Base-by-base conservation (phyloP, 2,329 filamentous ascomycete genomes). In the Fusarium chuoi region DNA sequence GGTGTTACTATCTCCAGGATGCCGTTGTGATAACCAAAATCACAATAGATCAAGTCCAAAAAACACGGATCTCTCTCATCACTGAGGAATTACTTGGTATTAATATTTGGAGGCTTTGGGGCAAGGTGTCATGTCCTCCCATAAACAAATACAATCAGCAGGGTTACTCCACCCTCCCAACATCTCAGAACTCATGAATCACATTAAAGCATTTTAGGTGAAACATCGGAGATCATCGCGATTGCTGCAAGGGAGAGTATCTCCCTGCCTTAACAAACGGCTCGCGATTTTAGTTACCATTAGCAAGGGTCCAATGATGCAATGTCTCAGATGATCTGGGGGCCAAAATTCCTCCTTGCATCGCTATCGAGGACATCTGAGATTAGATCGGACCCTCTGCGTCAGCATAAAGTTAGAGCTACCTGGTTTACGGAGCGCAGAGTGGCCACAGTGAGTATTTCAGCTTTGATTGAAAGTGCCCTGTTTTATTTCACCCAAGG, bases 31-130 rank as follows among this genome's bases (percentile, higher is more conserved):
- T 5, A 28, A 26, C 5, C n/a, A n/a, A 4, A 4, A 13, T 3
- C 24, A 22, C 26, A 28, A 46, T 46, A 0, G 26, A n/a, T 17
- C 20, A 17, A n/a, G 14, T 0, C 6, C 9, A 28, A 0, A 0
- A 30, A n/a, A 30, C 7, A n/a, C 0, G 3, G 3, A 5, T n/a
- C 9, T 46, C 8, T 46, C 22, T 22, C 15, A 46, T 22, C 3
- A 22, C 20, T 7, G 9, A 22, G 44, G 6, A 15, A 46, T 46
- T 22, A 2, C 1, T 11, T 7, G 18, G 9, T 46, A 28, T 46
- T 46, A 28, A 13, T 28, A 28, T 7, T 9, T 18, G 24, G 26
- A 11, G 18, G 18, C 18, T 22, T 3, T 1, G 2, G 13, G 8
- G 13, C 44, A 46, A 46, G 13, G 5, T 49, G 10, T 18, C 11